Base-by-base conservation (phyloP, 2,329 filamentous ascomycete genomes). In the Aspergillus sergii region DNA sequence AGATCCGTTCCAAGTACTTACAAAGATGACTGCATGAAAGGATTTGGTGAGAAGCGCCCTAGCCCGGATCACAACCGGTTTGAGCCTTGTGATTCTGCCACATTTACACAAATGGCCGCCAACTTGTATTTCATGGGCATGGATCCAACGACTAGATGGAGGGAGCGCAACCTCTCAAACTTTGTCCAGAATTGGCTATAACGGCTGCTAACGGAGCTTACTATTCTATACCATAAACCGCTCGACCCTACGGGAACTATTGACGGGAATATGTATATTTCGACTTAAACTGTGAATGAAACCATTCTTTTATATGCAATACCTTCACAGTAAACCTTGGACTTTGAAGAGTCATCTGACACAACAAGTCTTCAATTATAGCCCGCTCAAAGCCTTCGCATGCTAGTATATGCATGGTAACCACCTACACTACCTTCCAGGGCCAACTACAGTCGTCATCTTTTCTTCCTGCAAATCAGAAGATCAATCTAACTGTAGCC, bases 351-450 rank as follows among this genome's bases (percentile, higher is more conserved):
- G 7, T 14, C n/a, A 46, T 12, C 4, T 46, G 12, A 9, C 4
- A 3, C 11, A 7, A 14, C 5, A 14, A 1, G 5, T 7, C 10
- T 1, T 23, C 4, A 1, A 1, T 41, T 41, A 9, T 41, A 8
- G 16, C 8, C 19, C 14, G 39, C 3, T 41, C 6, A 3, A 2
- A 16, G 36, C 12, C 43, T 46, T 46, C 9, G n/a, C 4, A 46
- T 10, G 19, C 16, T 7, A 16, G 12, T 41, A 10, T 9, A 41
- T 41, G 19, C 39, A n/a, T n/a, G 19, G 39, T 1, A 41, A 8
- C 5, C 16, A 41, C 16, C 19, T 41, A 8, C 3, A 41, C 3
- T n/a, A 41, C 8, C 7, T 41, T 9, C 7, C 8, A 10, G 8
- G 39, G 8, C 39, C 7, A n/a, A 41, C 7, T 41, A 19, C 36